Percentiles rank a stretch among this genome's conserved stretches.
Evolutionary conservation across 495 filamentous ascomycete genomes (phyloP).

Genomic region (Parathielavia hyrcaniae): DNA sequence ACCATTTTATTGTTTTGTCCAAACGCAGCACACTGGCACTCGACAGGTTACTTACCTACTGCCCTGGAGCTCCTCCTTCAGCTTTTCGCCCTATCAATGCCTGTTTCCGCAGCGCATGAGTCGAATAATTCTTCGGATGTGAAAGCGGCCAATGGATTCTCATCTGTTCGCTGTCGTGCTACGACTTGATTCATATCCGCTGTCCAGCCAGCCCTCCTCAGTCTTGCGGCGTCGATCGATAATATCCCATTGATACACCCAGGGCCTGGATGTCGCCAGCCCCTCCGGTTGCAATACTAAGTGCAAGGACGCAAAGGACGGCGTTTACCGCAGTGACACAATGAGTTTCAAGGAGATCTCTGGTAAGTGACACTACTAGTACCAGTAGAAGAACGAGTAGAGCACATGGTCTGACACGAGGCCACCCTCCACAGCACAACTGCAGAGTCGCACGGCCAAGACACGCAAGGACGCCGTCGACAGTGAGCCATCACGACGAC

Average conservation of each 20-base stretch:
- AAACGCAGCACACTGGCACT: too few relatives aligned
- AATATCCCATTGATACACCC: background rate
- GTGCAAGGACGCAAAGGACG: too few relatives aligned
- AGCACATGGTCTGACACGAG: constrained; percentile 6
- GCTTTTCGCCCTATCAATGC: too few relatives aligned
- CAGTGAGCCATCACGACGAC: constrained; percentile 23
- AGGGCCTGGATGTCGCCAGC: background rate
- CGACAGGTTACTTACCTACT: too few relatives aligned
- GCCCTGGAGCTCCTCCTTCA: too few relatives aligned
- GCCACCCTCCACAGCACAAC: constrained; percentile 5
- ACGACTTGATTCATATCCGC: background rate
- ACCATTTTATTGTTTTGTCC: too few relatives aligned
- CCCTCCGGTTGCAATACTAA: background rate
- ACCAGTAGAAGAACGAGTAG: background rate
- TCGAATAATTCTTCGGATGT: too few relatives aligned
- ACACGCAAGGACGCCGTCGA: constrained; percentile 32
- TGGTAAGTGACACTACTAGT: constrained; percentile 16
- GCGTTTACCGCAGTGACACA: constrained; percentile 15
- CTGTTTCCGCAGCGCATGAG: too few relatives aligned
- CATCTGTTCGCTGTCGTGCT: background rate
- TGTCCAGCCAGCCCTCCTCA: background rate
- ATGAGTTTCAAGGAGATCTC: constrained; percentile 27
- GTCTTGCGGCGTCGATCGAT: background rate
- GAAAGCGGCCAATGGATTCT: too few relatives aligned
- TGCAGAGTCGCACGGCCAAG: constrained; percentile 13